Evolutionary conservation across 345 rosid species (phyloP), one percentile per base, ranked within the genome.

Genomic region (Melastoma malabathricum): DNA sequence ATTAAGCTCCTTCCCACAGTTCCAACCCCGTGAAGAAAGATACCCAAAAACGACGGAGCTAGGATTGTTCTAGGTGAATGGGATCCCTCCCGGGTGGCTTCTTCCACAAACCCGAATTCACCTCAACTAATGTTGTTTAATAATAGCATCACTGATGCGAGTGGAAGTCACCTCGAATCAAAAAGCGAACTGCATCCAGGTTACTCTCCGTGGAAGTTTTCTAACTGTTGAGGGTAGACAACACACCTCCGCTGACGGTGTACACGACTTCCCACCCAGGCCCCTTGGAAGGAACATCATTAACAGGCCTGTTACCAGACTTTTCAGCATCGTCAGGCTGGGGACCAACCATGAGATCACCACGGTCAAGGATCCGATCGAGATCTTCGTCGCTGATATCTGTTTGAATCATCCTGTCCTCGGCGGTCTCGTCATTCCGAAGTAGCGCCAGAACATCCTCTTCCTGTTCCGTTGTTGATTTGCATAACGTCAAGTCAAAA

Each of bases 181-280:
- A 51, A 9, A 59, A 59, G 7, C 44, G 13, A 31, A 14, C n/a
- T 14, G 55, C 22, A 47, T 13, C 10, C 10, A 18, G 22, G 59
- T 27, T 15, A 29, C 43, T 4, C 10, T 20, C 6, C 6, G 2
- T 0, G 19, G 23, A 44, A 1, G 18, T 18, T 14, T 59, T 22
- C 25, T 65, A 90, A 64, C 89, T 77, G 66, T 72, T 80, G 55
- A 90, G 85, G 6, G 95, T 78, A 1, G 98, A 80, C 4, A 90
- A 85, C 79, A 86, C 59, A 51, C 95, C 87, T 45, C 93, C 89
- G 7, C 71, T 56, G 13, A 83, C 72, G 13, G 73, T 72, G 85
- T 50, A 78, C 17, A 90, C 96, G 63, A 82, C 95, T 79, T 90
- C 98, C 98, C 96, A 90, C 34, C 96, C 98, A 10, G 98, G 96